These are phyloP conservation scores for Cercospora citrullina DNA, from an alignment of 2,329 filamentous ascomycete species.

Conservation along the genomic window DNA sequence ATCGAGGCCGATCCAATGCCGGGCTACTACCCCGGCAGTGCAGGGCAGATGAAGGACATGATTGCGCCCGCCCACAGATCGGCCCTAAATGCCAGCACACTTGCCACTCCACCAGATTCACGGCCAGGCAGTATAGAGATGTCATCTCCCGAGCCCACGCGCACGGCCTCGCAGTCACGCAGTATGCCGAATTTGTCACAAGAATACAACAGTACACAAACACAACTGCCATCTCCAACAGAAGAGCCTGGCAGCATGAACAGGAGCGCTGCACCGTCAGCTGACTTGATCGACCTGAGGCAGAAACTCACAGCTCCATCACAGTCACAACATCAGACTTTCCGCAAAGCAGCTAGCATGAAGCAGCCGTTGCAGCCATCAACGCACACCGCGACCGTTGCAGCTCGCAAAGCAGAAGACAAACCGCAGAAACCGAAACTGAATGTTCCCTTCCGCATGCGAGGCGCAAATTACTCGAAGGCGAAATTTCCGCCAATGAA, in stretches of 20 bases:
- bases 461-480: not conserved
- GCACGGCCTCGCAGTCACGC: not conserved
- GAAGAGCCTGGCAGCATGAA: not conserved
- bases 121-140: slow-evolving; percentile 16
- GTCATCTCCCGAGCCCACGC: not conserved
- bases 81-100: not conserved
- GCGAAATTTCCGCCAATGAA: not conserved
- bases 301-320: not conserved
- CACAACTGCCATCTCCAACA: not conserved
- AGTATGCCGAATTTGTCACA: not conserved
- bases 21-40: slow-evolving; percentile 15
- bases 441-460: not conserved
- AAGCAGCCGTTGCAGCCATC: not conserved
- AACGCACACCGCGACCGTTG: not conserved
- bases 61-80: not conserved
- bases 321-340: not conserved
- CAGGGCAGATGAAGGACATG: not conserved
- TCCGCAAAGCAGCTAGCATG: not conserved
- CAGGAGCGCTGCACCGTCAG: not conserved
- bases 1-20: slow-evolving; percentile 9
- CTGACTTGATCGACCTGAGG: not conserved
- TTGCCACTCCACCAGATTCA: slow-evolving; percentile 23
- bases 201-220: not conserved
- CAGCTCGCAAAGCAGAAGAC: not conserved
- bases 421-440: not conserved